phyloP scores from a whole-genome alignment of 805 yeast species.

The Maudiozyma bulderi region DNA sequence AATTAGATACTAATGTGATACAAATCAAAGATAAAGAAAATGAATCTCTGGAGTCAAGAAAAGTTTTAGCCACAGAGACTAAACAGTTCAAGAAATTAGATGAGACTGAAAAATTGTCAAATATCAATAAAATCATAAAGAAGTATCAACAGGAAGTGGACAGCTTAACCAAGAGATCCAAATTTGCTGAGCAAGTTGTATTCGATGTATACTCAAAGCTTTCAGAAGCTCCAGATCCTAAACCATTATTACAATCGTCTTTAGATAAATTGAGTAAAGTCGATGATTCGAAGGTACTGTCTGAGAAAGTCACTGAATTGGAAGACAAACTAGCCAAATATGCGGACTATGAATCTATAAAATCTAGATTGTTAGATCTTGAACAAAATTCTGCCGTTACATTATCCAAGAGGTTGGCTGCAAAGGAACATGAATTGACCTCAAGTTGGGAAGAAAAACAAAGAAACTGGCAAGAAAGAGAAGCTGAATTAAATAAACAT shows the following conservation, averaged over 20 bases:
- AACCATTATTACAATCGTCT: conserved; percentile 64
- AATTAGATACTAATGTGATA: conserved; percentile 64
- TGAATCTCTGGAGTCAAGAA: conserved; percentile 57
- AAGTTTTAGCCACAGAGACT: conserved; percentile 73
- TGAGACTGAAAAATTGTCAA: conserved; percentile 52
- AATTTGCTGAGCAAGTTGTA: conserved; percentile 62
- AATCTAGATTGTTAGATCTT: conserved; percentile 46
- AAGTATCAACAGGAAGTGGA: conserved; percentile 86
- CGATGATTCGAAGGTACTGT: conserved; percentile 43
- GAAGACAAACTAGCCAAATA: conserved; percentile 51
- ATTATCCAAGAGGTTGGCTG: conserved; percentile 43
- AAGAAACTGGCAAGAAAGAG: conserved; percentile 53
- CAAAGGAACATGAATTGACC: conserved; percentile 66
- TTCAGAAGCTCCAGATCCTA: conserved; percentile 91
- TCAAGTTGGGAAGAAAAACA: conserved; percentile 67
- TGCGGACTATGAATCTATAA: conserved; percentile 74
- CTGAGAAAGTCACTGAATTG: conserved; percentile 40
- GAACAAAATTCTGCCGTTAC: conserved; percentile 55
- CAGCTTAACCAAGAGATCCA: conserved; percentile 64
- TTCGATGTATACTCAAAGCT: conserved; percentile 64
- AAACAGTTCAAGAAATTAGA: conserved; percentile 65
- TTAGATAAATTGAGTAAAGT: conserved; percentile 51
- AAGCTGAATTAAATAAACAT: conserved; percentile 42
- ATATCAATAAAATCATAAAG: conserved; percentile 42
- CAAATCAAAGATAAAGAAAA: conserved; percentile 65